These are phyloP conservation scores for Pyrus bretschneideri DNA, from an alignment of 306 rosid genomes.

Conservation along the genomic window DNA sequence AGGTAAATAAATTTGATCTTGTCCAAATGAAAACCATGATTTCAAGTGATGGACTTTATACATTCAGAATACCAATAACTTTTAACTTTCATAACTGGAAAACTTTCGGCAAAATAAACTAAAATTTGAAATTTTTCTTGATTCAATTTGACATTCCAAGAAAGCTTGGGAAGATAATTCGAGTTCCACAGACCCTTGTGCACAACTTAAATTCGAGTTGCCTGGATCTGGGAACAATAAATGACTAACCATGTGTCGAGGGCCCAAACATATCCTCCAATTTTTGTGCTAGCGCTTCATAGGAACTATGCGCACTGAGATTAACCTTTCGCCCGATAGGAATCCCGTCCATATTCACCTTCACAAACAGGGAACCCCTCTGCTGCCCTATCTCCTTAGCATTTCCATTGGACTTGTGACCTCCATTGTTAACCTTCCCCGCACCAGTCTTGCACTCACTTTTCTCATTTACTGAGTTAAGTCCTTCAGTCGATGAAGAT, in stretches of 20 bases:
- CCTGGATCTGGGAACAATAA: not conserved
- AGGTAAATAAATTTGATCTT: not conserved
- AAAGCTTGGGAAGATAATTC: not conserved
- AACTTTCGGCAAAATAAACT: not conserved
- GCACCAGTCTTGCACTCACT: slow-evolving; percentile 25
- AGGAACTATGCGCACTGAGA: slow-evolving; percentile 66
- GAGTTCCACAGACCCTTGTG: not conserved
- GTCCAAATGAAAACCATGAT: not conserved
- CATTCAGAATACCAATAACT: not conserved
- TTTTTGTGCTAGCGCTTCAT: slow-evolving; percentile 57
- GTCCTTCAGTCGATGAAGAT: slow-evolving; percentile 46
- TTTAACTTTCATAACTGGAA: not conserved
- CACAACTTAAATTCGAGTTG: not conserved
- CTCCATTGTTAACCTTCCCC: slow-evolving; percentile 28
- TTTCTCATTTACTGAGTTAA: slow-evolving; percentile 37
- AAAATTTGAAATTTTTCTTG: not conserved
- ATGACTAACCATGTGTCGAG: slow-evolving; percentile 43
- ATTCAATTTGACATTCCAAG: not conserved
- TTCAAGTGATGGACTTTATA: not conserved
- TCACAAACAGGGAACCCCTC: slow-evolving; percentile 58
- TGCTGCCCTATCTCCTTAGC: slow-evolving; percentile 38
- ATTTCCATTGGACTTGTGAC: not conserved
- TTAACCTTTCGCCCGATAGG: slow-evolving; percentile 89
- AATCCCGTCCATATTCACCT: slow-evolving; percentile 90
- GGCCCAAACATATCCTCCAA: slow-evolving; percentile 87